phyloP scores from a whole-genome alignment of 345 rosid species.

The Eucalyptus regnans region DNA sequence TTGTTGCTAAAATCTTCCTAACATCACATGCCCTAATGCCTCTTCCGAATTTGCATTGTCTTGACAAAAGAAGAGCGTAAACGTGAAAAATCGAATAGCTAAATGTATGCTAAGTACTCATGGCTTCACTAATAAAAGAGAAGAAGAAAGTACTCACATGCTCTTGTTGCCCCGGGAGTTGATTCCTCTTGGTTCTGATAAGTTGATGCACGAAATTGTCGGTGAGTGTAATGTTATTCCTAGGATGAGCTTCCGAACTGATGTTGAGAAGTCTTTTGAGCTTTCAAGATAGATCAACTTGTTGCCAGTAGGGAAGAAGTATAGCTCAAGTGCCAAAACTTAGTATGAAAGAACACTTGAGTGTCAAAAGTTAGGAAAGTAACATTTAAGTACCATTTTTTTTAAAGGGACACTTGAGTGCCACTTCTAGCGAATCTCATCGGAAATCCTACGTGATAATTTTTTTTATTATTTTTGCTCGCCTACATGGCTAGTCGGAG shows the following conservation, averaged over 20 bases:
- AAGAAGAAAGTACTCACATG: conserved; percentile 6
- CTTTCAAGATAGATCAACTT: conserved; percentile 59
- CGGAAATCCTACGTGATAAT: rapidly evolving
- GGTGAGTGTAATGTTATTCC: conserved; percentile 27
- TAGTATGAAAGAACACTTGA: no score
- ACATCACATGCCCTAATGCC: background rate
- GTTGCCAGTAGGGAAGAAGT: conserved; percentile 9
- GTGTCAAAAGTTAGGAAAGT: no score
- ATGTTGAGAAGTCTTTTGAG: conserved; percentile 39
- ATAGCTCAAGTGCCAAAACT: no score
- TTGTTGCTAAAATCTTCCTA: background rate
- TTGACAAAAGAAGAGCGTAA: background rate
- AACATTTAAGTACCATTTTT: no score
- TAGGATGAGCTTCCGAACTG: conserved; percentile 36
- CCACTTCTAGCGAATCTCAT: no score
- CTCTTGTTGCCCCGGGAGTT: background rate
- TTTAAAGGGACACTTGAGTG: no score
- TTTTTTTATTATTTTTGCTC: no score
- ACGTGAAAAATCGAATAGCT: background rate
- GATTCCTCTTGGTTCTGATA: conserved; percentile 32
- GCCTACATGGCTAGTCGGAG: rapidly evolving
- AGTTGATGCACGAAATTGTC: conserved; percentile 36
- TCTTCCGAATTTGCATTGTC: background rate
- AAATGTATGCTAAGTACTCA: background rate
- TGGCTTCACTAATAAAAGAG: background rate